Percentiles rank a stretch among this genome's conserved stretches.
These are phyloP conservation scores for Fusarium brachygibbosum DNA, from an alignment of 2,329 filamentous ascomycete species.

Conservation along the genomic window DNA sequence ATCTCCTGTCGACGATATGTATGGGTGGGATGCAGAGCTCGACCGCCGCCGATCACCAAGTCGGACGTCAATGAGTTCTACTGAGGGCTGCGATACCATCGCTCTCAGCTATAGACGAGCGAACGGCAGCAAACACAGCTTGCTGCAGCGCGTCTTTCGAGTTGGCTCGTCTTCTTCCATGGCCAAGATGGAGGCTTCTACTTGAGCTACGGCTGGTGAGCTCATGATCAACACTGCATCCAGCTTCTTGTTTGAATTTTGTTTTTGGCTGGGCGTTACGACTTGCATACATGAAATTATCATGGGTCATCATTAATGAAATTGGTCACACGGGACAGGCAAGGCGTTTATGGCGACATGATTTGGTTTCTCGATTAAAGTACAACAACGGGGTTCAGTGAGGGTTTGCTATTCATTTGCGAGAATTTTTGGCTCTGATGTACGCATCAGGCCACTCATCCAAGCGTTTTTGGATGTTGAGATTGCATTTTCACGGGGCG, in stretches of 20 bases:
- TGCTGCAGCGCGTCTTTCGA: slow-evolving; percentile 47
- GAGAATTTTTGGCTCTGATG: slow-evolving; percentile 46
- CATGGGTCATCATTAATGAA: slow-evolving; percentile 32
- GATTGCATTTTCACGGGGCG: slow-evolving; percentile 38
- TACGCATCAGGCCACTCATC: slow-evolving; percentile 44
- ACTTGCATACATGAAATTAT: slow-evolving; percentile 39
- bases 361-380: slow-evolving; percentile 17
- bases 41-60: slow-evolving; percentile 35
- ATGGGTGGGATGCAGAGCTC: slow-evolving; percentile 68
- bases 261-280: slow-evolving; percentile 6
- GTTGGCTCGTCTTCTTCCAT: slow-evolving; percentile 43
- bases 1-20: slow-evolving; percentile 55
- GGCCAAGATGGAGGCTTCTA: slow-evolving; percentile 29
- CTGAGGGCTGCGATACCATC: slow-evolving; percentile 34
- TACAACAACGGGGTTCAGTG: slow-evolving; percentile 27
- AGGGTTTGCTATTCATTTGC: slow-evolving; percentile 30
- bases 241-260: slow-evolving; percentile 8
- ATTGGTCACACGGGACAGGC: slow-evolving; percentile 37
- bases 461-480: slow-evolving; percentile 28
- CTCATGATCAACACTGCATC: neutral
- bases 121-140: slow-evolving; percentile 45
- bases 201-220: neutral
- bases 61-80: slow-evolving; percentile 21
- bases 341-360: slow-evolving; percentile 40
- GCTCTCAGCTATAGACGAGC: slow-evolving; percentile 44